Evolutionary conservation across 805 yeast species (phyloP).

Genomic region (Candida taoyuanica): DNA sequence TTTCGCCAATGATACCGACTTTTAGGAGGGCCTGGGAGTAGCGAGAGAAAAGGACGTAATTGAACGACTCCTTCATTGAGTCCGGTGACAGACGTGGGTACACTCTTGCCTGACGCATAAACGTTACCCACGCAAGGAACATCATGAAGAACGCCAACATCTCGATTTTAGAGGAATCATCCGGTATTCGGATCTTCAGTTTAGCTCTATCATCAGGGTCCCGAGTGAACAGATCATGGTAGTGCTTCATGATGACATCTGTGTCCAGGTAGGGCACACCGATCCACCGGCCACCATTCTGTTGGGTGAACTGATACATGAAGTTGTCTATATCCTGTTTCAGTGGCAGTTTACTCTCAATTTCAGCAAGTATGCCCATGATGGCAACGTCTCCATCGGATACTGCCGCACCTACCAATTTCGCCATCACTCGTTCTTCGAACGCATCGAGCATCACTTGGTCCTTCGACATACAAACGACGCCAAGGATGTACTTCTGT

Average conservation of each 20-base stretch:
- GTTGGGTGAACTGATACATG: conserved; percentile 6
- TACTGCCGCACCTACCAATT: background rate
- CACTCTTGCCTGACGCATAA: conserved; percentile 4
- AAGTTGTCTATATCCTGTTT: conserved; percentile 5
- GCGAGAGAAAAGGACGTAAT: conserved; percentile 5
- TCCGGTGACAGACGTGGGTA: conserved; percentile 5
- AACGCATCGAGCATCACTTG: conserved; percentile 8
- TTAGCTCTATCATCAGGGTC: background rate
- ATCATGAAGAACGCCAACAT: conserved; percentile 6
- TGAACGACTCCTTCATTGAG: conserved; percentile 1
- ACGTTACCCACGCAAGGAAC: conserved; percentile 8
- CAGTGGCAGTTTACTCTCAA: conserved; percentile 7
- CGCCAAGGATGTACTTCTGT: conserved; percentile 5
- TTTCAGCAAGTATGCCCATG: conserved; percentile 2
- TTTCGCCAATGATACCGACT: conserved; percentile 3
- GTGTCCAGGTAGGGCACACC: conserved; percentile 7
- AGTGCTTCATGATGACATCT: background rate
- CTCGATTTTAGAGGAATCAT: conserved; percentile 2
- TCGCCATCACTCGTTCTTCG: conserved; percentile 5
- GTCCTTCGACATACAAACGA: background rate
- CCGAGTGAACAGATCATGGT: background rate
- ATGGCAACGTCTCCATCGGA: conserved; percentile 6
- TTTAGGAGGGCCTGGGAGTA: conserved; percentile 4
- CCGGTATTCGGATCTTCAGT: conserved; percentile 5
- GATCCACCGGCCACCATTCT: conserved; percentile 7